Evolutionary conservation across 2,329 filamentous ascomycete species (phyloP).

Genomic region (Neopestalotiopsis clavispora): DNA sequence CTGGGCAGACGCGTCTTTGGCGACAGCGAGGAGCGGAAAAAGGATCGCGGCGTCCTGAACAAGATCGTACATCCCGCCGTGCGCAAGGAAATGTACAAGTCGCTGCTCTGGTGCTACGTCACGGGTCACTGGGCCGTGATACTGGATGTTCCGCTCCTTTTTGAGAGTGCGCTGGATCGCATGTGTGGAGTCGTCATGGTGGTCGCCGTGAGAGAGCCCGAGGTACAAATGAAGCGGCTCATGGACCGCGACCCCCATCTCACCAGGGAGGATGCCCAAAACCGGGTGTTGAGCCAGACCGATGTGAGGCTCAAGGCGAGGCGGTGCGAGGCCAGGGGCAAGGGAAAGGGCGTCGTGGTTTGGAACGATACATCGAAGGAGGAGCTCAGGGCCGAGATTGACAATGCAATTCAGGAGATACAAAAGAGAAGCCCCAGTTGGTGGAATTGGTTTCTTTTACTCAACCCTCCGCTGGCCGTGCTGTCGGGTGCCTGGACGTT

Average conservation of each 20-base stretch:
- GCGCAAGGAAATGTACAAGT: conserved; percentile 77
- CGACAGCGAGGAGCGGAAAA: conserved; percentile 68
- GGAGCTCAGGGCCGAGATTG: conserved; percentile 71
- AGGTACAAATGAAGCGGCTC: conserved; percentile 81
- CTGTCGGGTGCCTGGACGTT: conserved; percentile 73
- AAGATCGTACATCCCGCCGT: conserved; percentile 93
- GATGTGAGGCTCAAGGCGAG: conserved; percentile 84
- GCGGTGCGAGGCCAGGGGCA: conserved; percentile 69
- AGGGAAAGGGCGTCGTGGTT: conserved; percentile 75
- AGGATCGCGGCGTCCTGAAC: conserved; percentile 80
- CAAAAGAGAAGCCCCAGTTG: conserved; percentile 70
- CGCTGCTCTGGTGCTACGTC: conserved; percentile 75
- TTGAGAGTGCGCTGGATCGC: conserved; percentile 84
- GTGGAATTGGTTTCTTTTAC: conserved; percentile 78
- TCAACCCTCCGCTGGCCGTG: conserved; percentile 77
- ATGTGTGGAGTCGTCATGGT: conserved; percentile 87
- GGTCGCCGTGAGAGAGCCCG: conserved; percentile 80
- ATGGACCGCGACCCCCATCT: conserved; percentile 78
- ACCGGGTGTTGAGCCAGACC: conserved; percentile 84
- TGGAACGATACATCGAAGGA: conserved; percentile 86
- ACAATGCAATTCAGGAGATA: conserved; percentile 67
- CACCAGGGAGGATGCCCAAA: conserved; percentile 83
- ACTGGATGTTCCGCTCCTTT: conserved; percentile 88
- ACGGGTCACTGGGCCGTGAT: conserved; percentile 86
- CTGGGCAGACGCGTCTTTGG: conserved; percentile 89